These are phyloP conservation scores for Ceratocystis harringtonii DNA, from an alignment of 2,329 filamentous ascomycete species.

Conservation along the genomic window DNA sequence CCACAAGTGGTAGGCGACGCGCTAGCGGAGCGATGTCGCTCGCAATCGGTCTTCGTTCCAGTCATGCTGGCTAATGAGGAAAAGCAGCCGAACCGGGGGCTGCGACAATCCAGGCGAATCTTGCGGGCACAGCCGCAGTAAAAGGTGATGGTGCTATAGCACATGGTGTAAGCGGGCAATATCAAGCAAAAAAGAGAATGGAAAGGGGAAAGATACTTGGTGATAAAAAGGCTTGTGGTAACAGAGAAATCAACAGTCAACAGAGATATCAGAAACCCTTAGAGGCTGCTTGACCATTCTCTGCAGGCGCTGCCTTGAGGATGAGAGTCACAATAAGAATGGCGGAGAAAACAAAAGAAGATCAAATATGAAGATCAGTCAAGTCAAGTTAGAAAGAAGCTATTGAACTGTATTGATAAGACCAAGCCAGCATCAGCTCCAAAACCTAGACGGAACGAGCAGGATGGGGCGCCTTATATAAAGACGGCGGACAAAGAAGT, in stretches of 20 bases:
- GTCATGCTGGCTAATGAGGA: not conserved
- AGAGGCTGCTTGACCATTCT: not conserved
- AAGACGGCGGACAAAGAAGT: not conserved
- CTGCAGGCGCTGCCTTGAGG: too few relatives aligned
- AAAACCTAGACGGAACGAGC: not conserved
- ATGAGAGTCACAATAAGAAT: not conserved
- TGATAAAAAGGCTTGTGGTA: not conserved
- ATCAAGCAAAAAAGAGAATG: not conserved
- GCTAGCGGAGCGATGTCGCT: not conserved
- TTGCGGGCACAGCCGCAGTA: conserved; percentile 9
- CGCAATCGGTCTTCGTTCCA: conserved; percentile 4
- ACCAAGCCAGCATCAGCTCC: not conserved
- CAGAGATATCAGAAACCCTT: not conserved
- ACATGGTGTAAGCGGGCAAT: conserved; percentile 2
- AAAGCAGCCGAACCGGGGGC: conserved; percentile 7
- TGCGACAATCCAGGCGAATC: not conserved
- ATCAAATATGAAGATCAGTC: not conserved
- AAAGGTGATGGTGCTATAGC: conserved; percentile 1
- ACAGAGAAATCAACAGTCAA: too few relatives aligned
- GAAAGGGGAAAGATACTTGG: not conserved
- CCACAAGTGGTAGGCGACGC: conserved; percentile 9
- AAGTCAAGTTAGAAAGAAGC: not conserved
- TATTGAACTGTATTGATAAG: not conserved
- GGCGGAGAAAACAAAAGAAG: not conserved
- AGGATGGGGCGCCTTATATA: not conserved